A percentile compares a stretch with the other conserved stretches of the same genome.
Evolutionary conservation across 495 filamentous ascomycete species (phyloP).

Genomic region (Penicillium paradoxum): DNA sequence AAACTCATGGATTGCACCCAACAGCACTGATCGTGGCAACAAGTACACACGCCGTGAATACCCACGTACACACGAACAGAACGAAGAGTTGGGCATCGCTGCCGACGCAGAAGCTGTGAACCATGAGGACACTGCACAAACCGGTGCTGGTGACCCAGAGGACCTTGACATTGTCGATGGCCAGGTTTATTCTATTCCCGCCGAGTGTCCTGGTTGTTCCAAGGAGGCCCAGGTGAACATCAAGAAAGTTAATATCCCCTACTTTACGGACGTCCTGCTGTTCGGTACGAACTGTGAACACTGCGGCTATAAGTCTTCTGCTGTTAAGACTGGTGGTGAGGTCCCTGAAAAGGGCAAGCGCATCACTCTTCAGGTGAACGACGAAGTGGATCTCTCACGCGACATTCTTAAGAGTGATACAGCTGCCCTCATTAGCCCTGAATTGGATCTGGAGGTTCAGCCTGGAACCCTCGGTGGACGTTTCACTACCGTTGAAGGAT

Average conservation of each 20-base stretch:
- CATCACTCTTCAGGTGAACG: slow-evolving; percentile 72
- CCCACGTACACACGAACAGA: slow-evolving; percentile 74
- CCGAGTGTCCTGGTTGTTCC: slow-evolving; percentile 84
- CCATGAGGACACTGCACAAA: slow-evolving; percentile 17
- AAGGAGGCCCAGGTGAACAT: slow-evolving; percentile 55
- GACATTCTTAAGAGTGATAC: slow-evolving; percentile 97
- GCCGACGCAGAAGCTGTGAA: slow-evolving; percentile 32
- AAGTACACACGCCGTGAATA: slow-evolving; percentile 85
- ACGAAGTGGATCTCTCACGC: slow-evolving; percentile 70
- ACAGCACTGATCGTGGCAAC: slow-evolving; percentile 58
- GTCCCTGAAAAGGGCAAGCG: slow-evolving; percentile 82
- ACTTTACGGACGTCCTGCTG: slow-evolving; percentile 92
- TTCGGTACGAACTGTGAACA: slow-evolving; percentile 83
- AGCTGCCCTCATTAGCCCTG: slow-evolving; percentile 75
- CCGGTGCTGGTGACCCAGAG: slow-evolving; percentile 30
- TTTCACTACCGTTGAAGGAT: slow-evolving; percentile 92
- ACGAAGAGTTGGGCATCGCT: slow-evolving; percentile 70
- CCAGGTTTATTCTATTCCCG: slow-evolving; percentile 83
- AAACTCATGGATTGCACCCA: slow-evolving; percentile 96
- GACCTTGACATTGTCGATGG: slow-evolving; percentile 80
- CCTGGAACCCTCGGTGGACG: slow-evolving; percentile 92
- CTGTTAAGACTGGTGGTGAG: slow-evolving; percentile 78
- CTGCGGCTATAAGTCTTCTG: slow-evolving; percentile 83
- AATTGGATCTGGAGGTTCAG: slow-evolving; percentile 76
- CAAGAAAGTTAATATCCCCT: slow-evolving; percentile 91